Conservation (phyloP, 2,329 filamentous ascomycete species). For the Xylaria sp. region DNA sequence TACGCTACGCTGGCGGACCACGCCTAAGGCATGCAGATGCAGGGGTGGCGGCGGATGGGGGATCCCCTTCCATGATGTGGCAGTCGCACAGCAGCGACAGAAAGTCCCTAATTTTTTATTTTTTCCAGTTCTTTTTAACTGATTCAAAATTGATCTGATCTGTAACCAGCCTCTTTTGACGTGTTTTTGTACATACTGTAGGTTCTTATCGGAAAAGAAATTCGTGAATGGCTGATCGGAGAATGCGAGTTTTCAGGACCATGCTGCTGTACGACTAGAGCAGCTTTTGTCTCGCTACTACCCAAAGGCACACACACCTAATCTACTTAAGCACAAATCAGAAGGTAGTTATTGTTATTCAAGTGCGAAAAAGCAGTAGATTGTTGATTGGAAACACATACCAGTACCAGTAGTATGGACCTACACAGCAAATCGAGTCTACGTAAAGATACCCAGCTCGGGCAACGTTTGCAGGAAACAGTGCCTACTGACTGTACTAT, state of each 20-base stretch:
- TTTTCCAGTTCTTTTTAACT: background rate
- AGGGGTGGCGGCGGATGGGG: slow-evolving; percentile 14
- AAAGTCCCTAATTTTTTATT: background rate
- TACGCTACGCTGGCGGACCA: slow-evolving; percentile 1
- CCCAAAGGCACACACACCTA: background rate
- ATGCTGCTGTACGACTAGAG: background rate
- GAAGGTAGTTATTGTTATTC: background rate
- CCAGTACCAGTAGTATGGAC: background rate
- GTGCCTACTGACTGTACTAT: no score
- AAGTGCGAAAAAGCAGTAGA: background rate
- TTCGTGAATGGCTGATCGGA: background rate
- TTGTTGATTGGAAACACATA: background rate
- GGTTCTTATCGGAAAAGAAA: background rate
- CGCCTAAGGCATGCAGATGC: slow-evolving; percentile 16
- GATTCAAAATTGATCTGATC: background rate
- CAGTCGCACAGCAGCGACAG: slow-evolving; percentile 18
- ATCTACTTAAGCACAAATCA: background rate
- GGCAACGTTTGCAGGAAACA: background rate
- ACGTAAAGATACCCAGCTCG: background rate
- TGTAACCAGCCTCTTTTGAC: slow-evolving; percentile 7
- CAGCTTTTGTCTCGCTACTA: background rate
- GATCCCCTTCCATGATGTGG: slow-evolving; percentile 12
- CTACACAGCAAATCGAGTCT: background rate
- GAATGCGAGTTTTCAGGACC: slow-evolving; percentile 8
- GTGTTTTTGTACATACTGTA: background rate